Conservation (phyloP, 192 early-diverging fungal genomes). For the Podila minutissima region DNA sequence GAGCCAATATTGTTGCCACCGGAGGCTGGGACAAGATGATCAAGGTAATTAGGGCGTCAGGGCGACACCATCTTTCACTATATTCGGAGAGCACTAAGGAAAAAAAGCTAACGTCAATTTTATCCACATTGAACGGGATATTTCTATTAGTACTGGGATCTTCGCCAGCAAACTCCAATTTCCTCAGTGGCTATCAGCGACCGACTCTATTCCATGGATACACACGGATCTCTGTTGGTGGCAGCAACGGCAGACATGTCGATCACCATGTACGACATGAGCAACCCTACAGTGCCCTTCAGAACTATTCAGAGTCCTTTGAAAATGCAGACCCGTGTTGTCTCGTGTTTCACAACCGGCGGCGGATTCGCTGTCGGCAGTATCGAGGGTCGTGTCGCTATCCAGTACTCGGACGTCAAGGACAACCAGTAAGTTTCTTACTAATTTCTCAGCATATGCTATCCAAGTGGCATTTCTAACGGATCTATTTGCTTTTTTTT, state of each 20-base stretch:
- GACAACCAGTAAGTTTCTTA: slow-evolving; percentile 60
- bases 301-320: slow-evolving; percentile 74
- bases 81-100: no score
- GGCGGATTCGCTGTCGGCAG: slow-evolving; percentile 92
- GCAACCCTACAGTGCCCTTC: slow-evolving; percentile 78
- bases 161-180: slow-evolving; percentile 79
- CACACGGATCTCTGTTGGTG: slow-evolving; percentile 78
- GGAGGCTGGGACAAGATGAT: slow-evolving; percentile 97
- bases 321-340: slow-evolving; percentile 86
- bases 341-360: slow-evolving; percentile 84
- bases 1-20: slow-evolving; percentile 79
- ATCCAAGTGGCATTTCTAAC: not conserved
- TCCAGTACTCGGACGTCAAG: slow-evolving; percentile 92
- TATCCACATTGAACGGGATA: not conserved
- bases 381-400: slow-evolving; percentile 94
- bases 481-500: slow-evolving; percentile 2
- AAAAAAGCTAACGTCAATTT: not conserved
- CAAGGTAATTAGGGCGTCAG: slow-evolving; percentile 48
- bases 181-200: slow-evolving; percentile 82
- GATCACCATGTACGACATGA: slow-evolving; percentile 83
- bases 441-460: no score
- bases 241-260: slow-evolving; percentile 92
- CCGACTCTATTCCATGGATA: slow-evolving; percentile 92
- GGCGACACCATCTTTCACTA: not conserved
- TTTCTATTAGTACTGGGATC: slow-evolving; percentile 89